phyloP scores from a whole-genome alignment of 202 grass and related monocot genomes.

The Setaria viridis region DNA sequence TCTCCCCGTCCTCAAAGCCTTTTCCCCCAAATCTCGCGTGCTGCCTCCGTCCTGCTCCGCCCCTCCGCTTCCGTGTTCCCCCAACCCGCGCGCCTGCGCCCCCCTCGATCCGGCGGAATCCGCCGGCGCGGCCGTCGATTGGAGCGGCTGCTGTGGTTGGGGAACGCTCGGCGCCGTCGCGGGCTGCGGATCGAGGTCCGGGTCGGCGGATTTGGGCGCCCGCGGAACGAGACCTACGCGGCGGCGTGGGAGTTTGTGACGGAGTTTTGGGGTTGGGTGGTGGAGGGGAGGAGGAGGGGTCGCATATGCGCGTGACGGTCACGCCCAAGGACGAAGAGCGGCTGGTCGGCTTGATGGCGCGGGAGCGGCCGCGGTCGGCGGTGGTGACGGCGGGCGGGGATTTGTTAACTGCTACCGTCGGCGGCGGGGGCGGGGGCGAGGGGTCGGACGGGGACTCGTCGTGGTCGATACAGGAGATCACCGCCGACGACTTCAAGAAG shows the following conservation, averaged over 20 bases:
- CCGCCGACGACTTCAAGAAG: constrained; percentile 73
- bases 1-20: background rate
- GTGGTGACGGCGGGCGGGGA: constrained; percentile 60
- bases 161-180: constrained; percentile 1
- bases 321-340: constrained; percentile 61
- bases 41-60: constrained; percentile 11
- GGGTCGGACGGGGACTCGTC: constrained; percentile 71
- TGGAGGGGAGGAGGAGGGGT: background rate
- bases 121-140: constrained; percentile 6
- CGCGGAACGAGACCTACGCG: constrained; percentile 39
- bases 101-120: constrained; percentile 46
- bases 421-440: constrained; percentile 30
- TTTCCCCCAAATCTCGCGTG: constrained; percentile 47
- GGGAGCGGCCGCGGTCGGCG: constrained; percentile 64
- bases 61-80: background rate
- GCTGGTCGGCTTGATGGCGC: constrained; percentile 64
- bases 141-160: background rate
- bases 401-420: constrained; percentile 16
- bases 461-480: constrained; percentile 80
- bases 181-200: constrained; percentile 30
- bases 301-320: constrained; percentile 66
- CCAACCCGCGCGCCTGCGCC: background rate
- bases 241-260: background rate
- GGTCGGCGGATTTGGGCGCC: constrained; percentile 37
- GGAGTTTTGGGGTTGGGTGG: background rate